Evolutionary conservation across 192 early-diverging fungal species (phyloP), one percentile per base, ranked within the genome.

Genomic region (Backusella macrospora): DNA sequence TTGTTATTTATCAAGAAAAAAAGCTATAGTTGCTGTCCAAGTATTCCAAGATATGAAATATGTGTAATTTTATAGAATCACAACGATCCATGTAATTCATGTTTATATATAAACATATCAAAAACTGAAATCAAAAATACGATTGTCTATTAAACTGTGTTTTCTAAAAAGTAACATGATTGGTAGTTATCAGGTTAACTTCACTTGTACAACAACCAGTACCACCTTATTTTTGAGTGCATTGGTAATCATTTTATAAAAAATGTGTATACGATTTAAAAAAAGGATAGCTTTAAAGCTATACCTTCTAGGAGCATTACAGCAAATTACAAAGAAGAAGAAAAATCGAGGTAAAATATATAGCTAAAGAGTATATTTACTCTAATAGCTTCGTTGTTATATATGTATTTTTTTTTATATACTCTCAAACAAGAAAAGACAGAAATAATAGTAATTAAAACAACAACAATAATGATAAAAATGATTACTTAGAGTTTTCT

Each of bases 181-280:
- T 59, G 52, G 52, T 26, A 9, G 12, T 59, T 59, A 59, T 8
- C 9, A 59, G 52, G 16, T 26, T 59, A 59, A 59, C 52, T 26
- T 26, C 26, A 59, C 9, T 59, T 59, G 52, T 59, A 23, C 52
- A 59, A 59, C 52, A 59, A 9, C 10, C 8, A 59, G 52, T 59
- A 59, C 52, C 52, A 59, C 52, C 52, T 59, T 21, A 12, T 21
- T 59, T 59, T 59, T 23, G 12, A 12, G 21, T 59, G 26, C 10
- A 23, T 59, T 18, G 23, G 21, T 8, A 59, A 59, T 59, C 52
- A 59, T 59, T 59, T 18, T 26, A 26, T 12, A 59, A 59, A 52
- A 59, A 59, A 59, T 59, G 52, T 59, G 52, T 59, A 59, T 59
- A 59, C 10, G 26, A 59, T 34, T 26, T 59, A 59, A 59, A 59